phyloP scores from a whole-genome alignment of 331 rosid genomes.

The Pyrus hybrid region DNA sequence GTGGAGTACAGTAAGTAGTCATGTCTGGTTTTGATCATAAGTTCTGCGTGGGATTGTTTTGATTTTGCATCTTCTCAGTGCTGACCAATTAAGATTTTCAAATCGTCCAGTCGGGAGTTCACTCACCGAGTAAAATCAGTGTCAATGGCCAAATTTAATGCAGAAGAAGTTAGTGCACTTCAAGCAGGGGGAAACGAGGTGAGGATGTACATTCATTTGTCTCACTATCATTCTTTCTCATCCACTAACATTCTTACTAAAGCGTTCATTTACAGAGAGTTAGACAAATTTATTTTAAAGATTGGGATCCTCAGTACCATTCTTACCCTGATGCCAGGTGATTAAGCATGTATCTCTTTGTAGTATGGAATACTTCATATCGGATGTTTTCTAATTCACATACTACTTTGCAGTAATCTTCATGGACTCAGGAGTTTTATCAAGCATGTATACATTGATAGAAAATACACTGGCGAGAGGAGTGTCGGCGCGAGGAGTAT shows the following conservation, averaged over 20 bases:
- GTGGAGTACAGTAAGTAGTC: constrained; percentile 87
- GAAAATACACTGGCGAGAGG: constrained; percentile 61
- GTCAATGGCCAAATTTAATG: constrained; percentile 72
- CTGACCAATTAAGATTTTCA: constrained; percentile 8
- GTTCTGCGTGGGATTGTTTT: neutral
- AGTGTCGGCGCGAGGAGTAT: constrained; percentile 40
- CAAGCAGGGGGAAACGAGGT: constrained; percentile 94
- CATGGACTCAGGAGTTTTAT: constrained; percentile 64
- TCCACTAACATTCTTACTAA: constrained; percentile 4
- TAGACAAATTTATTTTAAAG: constrained; percentile 61
- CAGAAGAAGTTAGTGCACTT: constrained; percentile 73
- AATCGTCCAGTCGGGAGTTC: constrained; percentile 70
- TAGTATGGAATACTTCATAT: neutral
- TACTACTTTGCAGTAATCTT: constrained; percentile 51
- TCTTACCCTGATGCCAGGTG: constrained; percentile 67
- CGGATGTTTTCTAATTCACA: constrained; percentile 26
- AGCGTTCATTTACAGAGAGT: constrained; percentile 51
- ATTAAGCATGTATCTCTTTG: neutral
- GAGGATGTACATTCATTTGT: constrained; percentile 4
- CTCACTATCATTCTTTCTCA: neutral
- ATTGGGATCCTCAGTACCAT: constrained; percentile 57
- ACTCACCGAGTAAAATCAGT: constrained; percentile 89
- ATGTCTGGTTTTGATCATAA: neutral
- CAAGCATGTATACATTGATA: constrained; percentile 60
- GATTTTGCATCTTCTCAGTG: neutral